Base-by-base conservation (phyloP, 2,329 filamentous ascomycete species). In the Aspergillus pseudoviridinutans region DNA sequence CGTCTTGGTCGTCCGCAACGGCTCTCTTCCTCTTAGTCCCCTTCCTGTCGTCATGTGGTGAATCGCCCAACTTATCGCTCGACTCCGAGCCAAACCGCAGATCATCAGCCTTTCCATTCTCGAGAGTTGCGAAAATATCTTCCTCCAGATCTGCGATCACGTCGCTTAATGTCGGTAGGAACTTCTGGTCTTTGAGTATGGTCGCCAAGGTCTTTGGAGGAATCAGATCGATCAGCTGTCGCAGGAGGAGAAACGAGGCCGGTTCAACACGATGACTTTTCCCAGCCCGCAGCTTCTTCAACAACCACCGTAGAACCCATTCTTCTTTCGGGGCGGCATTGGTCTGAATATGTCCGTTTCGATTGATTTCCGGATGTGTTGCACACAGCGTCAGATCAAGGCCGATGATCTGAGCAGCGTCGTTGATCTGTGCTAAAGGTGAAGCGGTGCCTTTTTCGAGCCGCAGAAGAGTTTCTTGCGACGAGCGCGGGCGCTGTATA, bases 131-230 rank as follows among this genome's bases (percentile, higher is more conserved):
- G 55, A 68, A 66, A 35, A 71, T 64, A 42, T 65, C 67, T 42
- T 71, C 67, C 50, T 69, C 67, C 61, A 77, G 61, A 52, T 91
- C 87, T 50, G 84, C 80, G 50, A 92, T 74, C 0, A 87, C 84
- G 64, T 85, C 82, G 64, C 87, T 84, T 46, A 95, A 71, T 9
- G 91, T 82, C 1, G 76, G 74, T 35, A 89, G 75, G 54, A 95
- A 90, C 49, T 84, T 82, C 56, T 87, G 81, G 57, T 92, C 87
- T 24, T 84, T 86, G 6, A 96, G 79, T 3, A 89, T 85, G 57
- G 86, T 86, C 8, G 90, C 89, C 25, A 90, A 79, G 10, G 85
- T 87, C 49, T 88, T 86, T 0, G 86, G 77, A 0, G 90, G 87
- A 20, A 93, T 84, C n/a, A 85, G 80, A 65, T 87, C 85, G 54